Percentiles rank a stretch among this genome's conserved stretches.
Evolutionary conservation across 1,139 yeast species (phyloP).

Genomic region (Yarrowia galli): DNA sequence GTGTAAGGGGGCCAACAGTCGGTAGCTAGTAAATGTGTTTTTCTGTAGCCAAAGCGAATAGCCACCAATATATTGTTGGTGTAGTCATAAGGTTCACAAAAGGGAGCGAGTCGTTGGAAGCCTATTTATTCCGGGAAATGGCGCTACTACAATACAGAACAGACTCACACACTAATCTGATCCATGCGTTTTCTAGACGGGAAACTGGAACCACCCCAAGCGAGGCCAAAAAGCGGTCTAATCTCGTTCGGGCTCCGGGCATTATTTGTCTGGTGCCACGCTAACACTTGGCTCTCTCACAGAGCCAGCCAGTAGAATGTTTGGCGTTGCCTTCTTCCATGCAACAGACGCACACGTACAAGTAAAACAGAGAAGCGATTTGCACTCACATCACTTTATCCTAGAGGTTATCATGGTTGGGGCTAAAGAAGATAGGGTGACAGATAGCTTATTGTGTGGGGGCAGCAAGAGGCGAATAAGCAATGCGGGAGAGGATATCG

Average conservation of each 20-base stretch:
- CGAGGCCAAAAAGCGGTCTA: neutral
- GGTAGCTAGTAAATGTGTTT: neutral
- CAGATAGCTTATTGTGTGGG: conserved; percentile 18
- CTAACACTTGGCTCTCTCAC: neutral
- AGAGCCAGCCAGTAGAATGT: neutral
- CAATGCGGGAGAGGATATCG: neutral
- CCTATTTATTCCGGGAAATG: conserved; percentile 31
- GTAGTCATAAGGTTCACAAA: conserved; percentile 33
- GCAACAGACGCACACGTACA: conserved; percentile 5
- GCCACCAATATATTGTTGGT: conserved; percentile 36
- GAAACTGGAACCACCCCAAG: too few relatives aligned
- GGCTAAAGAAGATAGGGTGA: conserved; percentile 34
- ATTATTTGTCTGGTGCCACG: neutral
- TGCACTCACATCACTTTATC: conserved; percentile 21
- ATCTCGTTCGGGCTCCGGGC: neutral
- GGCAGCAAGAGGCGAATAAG: neutral
- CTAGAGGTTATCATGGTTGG: conserved; percentile 32
- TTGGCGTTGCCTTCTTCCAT: conserved; percentile 29
- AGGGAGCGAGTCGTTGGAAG: conserved; percentile 33
- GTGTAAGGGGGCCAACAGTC: neutral
- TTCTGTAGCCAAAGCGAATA: conserved; percentile 25
- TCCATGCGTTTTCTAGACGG: conserved; percentile 21
- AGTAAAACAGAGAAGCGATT: conserved; percentile 16
- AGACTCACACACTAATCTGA: conserved; percentile 7
- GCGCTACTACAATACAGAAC: conserved; percentile 4